A percentile compares a stretch with the other conserved stretches of the same genome.
phyloP scores from a whole-genome alignment of 2,329 filamentous ascomycete genomes.

The Byssoonygena ceratinophila region DNA sequence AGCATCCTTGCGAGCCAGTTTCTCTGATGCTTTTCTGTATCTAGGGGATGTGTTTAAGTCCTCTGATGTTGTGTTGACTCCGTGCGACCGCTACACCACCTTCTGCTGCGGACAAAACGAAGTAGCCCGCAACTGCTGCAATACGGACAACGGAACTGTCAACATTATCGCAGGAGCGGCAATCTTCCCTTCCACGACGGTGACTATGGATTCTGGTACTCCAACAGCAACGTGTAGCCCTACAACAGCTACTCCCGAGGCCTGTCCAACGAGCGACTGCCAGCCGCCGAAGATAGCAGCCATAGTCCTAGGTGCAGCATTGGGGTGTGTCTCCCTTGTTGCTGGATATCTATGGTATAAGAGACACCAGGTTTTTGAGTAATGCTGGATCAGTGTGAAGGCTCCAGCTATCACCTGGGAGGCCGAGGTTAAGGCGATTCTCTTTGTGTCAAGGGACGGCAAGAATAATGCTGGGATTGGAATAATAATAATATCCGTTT shows the following conservation, averaged over 20 bases:
- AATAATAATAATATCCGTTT: not conserved
- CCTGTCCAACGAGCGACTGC: not conserved
- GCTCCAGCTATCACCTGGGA: not conserved
- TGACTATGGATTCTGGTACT: not conserved
- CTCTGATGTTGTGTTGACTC: not conserved
- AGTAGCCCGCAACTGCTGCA: not conserved
- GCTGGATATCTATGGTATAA: not conserved
- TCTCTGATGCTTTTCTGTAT: not conserved
- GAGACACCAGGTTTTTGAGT: conserved; percentile 1
- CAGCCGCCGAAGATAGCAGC: conserved; percentile 1
- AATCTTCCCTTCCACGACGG: not conserved
- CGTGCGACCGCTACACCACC: not conserved
- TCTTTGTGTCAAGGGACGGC: not conserved
- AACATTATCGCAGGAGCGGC: not conserved
- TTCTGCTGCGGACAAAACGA: conserved; percentile 1
- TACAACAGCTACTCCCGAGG: not conserved
- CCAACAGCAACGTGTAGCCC: not conserved
- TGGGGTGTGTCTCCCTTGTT: not conserved
- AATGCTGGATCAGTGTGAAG: not conserved
- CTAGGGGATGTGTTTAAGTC: not conserved
- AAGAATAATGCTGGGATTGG: not conserved
- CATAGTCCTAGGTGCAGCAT: not conserved
- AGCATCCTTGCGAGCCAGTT: not conserved
- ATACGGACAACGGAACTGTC: not conserved
- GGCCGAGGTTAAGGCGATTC: not conserved